Base-by-base conservation (phyloP, 1,139 yeast species). In the Suhomyces anneliseae region DNA sequence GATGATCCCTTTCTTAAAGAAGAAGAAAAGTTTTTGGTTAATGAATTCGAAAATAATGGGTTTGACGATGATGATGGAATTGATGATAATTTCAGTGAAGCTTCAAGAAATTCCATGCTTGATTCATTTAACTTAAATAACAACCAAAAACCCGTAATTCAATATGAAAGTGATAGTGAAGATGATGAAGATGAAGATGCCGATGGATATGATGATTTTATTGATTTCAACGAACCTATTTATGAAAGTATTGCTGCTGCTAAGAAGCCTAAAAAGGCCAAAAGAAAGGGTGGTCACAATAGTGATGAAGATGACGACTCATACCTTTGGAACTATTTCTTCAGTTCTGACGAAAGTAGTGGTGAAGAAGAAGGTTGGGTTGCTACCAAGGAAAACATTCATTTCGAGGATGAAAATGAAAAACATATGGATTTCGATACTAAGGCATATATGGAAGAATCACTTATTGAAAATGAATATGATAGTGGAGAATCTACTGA, bases 401-500 rank as follows among this genome's bases (percentile, higher is more conserved):
- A 34, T 19, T 51, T 36, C 14, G 39, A 43, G 10, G 46, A 35
- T 8, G 15, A 14, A 37, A 42, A 39, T 11, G 50, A 42, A 3
- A 36, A 29, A 10, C 32, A 38, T 12, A 15, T 39, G 14, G 38
- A 43, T 9, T 34, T 36, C 12, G 38, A 40, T 32, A 38, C 46
- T 14, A 46, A 46, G 38, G 34, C 44, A 14, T 45, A 42, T 8
- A 31, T 45, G 34, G 50, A 51, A 37, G 42, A 50, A 35, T 43
- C 48, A n/a, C 40, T 51, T 26, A 50, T 47, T 14, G 71, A 66
- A 38, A 57, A 57, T 15, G 71, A 58, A 10, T 72, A 73, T 50
- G 78, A 74, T 47, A 72, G 78, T 53, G 95, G 93, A 39, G 97
- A 92, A 57, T 88, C 96, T 9, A 93, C 98, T 0, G 99, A 93